Evolutionary conservation across 2,329 filamentous ascomycete species (phyloP).

Genomic region (Stemphylium lycopersici): DNA sequence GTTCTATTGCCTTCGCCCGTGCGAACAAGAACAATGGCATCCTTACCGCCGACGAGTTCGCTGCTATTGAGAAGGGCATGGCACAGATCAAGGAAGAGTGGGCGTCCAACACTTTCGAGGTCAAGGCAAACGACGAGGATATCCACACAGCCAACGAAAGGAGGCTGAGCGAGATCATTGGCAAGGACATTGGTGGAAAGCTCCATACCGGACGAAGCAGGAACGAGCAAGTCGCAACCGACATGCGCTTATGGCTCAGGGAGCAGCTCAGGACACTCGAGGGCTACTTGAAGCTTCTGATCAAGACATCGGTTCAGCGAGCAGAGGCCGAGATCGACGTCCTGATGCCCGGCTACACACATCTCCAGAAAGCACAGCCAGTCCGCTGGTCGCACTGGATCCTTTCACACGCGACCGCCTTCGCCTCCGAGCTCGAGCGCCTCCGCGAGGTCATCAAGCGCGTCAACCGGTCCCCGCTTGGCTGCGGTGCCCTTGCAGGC

Average conservation of each 20-base stretch:
- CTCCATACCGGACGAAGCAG: conserved; percentile 85
- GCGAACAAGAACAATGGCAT: conserved; percentile 79
- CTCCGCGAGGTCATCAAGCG: conserved; percentile 73
- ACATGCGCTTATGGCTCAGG: conserved; percentile 88
- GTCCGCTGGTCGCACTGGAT: conserved; percentile 85
- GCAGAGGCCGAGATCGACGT: conserved; percentile 77
- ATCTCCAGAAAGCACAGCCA: conserved; percentile 81
- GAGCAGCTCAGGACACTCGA: conserved; percentile 76
- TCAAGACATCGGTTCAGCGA: conserved; percentile 70
- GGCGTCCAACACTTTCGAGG: conserved; percentile 54
- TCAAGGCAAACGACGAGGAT: conserved; percentile 58
- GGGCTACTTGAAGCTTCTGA: conserved; percentile 68
- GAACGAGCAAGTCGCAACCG: conserved; percentile 89
- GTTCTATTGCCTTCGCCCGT: conserved; percentile 79
- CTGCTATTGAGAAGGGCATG: conserved; percentile 74
- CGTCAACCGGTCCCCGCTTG: conserved; percentile 75
- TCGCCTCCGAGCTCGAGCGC: conserved; percentile 76
- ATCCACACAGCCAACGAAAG: conserved; percentile 63
- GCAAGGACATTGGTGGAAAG: conserved; percentile 84
- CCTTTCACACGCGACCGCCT: conserved; percentile 74
- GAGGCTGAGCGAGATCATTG: conserved; percentile 76
- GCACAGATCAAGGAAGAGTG: conserved; percentile 61
- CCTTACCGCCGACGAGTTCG: conserved; percentile 74
- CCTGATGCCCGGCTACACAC: conserved; percentile 88
- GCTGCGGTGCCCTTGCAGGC: conserved; percentile 77